Evolutionary conservation across 75 land plant genomes (phyloP).

Genomic region (Pinus albicaulis): DNA sequence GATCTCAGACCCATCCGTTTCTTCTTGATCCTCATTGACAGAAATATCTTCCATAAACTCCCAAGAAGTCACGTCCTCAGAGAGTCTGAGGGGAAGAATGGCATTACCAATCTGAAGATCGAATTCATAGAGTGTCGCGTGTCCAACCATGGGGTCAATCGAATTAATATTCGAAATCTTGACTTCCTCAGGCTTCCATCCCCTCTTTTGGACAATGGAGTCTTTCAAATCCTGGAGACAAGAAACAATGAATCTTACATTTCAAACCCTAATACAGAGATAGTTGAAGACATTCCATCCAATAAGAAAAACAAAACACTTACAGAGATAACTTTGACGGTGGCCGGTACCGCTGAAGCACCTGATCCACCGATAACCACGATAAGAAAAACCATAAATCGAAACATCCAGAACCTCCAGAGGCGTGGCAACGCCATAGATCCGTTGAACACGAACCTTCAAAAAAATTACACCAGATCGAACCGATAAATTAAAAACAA

Average conservation of each 20-base stretch:
- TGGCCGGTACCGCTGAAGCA: slow-evolving; percentile 14
- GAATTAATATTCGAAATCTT: slow-evolving; percentile 61
- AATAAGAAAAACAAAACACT: slow-evolving; percentile 6
- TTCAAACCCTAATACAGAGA: not conserved
- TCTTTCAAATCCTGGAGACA: slow-evolving; percentile 74
- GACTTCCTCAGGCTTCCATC: slow-evolving; percentile 61
- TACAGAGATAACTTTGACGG: slow-evolving; percentile 56
- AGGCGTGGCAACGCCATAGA: not conserved
- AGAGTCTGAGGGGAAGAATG: slow-evolving; percentile 68
- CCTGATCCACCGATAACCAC: slow-evolving; percentile 11
- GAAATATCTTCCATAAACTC: slow-evolving; percentile 53
- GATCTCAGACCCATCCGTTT: not conserved
- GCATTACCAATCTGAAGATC: slow-evolving; percentile 73
- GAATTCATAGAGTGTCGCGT: slow-evolving; percentile 85
- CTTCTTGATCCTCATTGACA: slow-evolving; percentile 14
- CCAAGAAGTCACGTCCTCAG: slow-evolving; percentile 88
- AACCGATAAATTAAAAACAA: too few species aligned
- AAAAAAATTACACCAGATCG: too few species aligned
- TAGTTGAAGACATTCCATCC: not conserved
- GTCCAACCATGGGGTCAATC: slow-evolving; percentile 73
- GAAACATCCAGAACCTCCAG: not conserved
- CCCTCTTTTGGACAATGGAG: slow-evolving; percentile 55
- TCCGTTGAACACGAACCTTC: not conserved
- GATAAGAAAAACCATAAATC: not conserved
- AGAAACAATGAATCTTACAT: not conserved